A percentile compares a stretch with the other conserved stretches of the same genome.
Evolutionary conservation across 352 stramenopile species (phyloP).

Genomic region (Phytophthora sansomeana): DNA sequence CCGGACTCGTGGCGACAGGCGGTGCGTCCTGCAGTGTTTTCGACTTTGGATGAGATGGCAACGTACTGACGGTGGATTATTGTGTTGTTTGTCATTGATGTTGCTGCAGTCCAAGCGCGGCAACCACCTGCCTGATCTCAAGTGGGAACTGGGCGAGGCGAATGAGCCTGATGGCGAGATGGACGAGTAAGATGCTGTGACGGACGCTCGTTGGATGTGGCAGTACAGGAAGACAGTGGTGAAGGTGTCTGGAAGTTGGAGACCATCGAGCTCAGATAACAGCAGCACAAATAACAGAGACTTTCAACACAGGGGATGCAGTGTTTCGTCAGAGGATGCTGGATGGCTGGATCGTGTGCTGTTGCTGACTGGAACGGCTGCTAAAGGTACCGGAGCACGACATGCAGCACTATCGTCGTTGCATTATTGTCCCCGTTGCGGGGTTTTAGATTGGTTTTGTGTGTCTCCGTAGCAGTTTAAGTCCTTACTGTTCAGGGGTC

Average conservation of each 20-base stretch:
- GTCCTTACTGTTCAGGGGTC: conserved; percentile 14
- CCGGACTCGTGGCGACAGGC: conserved; percentile 84
- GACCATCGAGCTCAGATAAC: conserved; percentile 33
- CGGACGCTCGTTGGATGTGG: neutral
- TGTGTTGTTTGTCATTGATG: conserved; percentile 11
- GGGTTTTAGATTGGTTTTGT: neutral
- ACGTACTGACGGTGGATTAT: conserved; percentile 3
- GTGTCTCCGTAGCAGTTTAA: neutral
- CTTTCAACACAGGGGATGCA: conserved; percentile 17
- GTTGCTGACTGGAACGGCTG: too few species aligned
- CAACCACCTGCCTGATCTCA: conserved; percentile 79
- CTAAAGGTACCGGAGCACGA: neutral
- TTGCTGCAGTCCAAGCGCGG: conserved; percentile 67
- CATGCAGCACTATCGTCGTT: conserved; percentile 2
- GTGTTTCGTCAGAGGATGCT: too few species aligned
- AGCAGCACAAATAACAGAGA: conserved; percentile 40
- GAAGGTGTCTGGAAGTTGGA: conserved; percentile 9
- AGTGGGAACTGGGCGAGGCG: conserved; percentile 81
- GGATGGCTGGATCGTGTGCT: too few species aligned
- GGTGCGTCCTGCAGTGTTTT: conserved; percentile 42
- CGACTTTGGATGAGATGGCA: neutral
- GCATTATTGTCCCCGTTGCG: conserved; percentile 10
- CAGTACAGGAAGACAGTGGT: too few species aligned
- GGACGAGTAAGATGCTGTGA: conserved; percentile 62
- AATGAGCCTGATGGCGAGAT: conserved; percentile 87